These are phyloP conservation scores for Colletotrichum sojae DNA, from an alignment of 2,329 filamentous ascomycete genomes.

Conservation along the genomic window DNA sequence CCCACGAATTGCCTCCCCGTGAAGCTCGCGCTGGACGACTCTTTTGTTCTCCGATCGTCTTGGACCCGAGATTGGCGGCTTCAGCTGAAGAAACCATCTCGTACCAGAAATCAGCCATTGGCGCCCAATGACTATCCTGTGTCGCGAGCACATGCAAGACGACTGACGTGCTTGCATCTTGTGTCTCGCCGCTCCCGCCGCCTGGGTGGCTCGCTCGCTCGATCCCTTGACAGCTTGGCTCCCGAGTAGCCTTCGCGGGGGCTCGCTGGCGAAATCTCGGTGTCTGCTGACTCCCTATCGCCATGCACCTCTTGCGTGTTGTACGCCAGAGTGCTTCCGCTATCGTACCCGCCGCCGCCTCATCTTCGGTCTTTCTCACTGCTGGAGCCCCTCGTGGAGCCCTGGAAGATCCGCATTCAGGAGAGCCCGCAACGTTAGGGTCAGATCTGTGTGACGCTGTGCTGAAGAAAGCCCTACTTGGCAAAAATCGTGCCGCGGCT, in stretches of 20 bases:
- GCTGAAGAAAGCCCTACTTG: constrained; percentile 37
- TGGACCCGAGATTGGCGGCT: constrained; percentile 14
- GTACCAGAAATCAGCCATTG: constrained; percentile 29
- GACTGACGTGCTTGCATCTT: constrained; percentile 32
- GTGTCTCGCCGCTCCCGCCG: constrained; percentile 28
- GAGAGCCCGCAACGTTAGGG: constrained; percentile 12
- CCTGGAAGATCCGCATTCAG: constrained; percentile 24
- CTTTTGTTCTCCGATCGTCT: constrained; percentile 12
- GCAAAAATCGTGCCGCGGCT: constrained; percentile 13
- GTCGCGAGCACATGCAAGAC: constrained; percentile 35
- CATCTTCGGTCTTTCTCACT: constrained; percentile 7
- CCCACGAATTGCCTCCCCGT: background rate
- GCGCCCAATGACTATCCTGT: constrained; percentile 37
- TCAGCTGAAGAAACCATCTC: constrained; percentile 35
- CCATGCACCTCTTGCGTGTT: constrained; percentile 11
- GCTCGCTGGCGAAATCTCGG: constrained; percentile 21
- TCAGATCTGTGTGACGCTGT: constrained; percentile 32
- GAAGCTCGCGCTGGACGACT: background rate
- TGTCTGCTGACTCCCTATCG: constrained; percentile 27
- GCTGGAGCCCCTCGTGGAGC: constrained; percentile 5
- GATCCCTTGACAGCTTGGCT: constrained; percentile 39
- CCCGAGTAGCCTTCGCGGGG: constrained; percentile 8
- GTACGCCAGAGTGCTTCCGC: background rate
- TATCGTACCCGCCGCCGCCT: background rate
- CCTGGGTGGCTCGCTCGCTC: constrained; percentile 10